Base-by-base conservation (phyloP, 345 rosid species). In the Salix viminalis region DNA sequence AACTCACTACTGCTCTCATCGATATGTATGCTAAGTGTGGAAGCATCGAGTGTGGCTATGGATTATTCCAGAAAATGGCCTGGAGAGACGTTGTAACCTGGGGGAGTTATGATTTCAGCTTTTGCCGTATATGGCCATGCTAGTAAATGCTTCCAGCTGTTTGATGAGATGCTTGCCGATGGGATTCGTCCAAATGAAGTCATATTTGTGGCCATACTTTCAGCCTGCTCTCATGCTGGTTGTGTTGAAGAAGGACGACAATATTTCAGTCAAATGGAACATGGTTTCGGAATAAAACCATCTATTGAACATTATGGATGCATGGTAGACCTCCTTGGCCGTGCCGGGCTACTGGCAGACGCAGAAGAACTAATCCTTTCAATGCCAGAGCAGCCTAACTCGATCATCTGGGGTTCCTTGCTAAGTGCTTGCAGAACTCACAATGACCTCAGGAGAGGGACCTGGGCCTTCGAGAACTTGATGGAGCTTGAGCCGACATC, bases 31-130 rank as follows among this genome's bases (percentile, higher is more conserved):
- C 73, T 0, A 76, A 67, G 71, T 76, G 70, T 42, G 83, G 83
- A 39, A 73, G 76, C 65, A 72, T 76, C 1, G 66, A 65, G 37
- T 64, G 61, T 76, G 70, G 77, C 50, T 71, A 60, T 34, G 66
- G 56, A n/a, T 23, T 76, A 26, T 80, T 80, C 48, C 60, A 9
- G 36, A 46, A 75, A 60, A 67, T 68, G 74, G n/a, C 76, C 4
- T 19, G 13, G 4, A 76, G 73, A 72, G 80, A 80, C 39, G 21
- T 71, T 30, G 75, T 80, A 23, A 65, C 83, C 4, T 71, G 79
- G 83, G 83, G 79, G 76, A 71, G 69, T 75, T 26, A 80, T 76
- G 72, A 76, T 80, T 42, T 75, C 65, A 13, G 79, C 79, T 9
- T 76, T 54, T 67, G 65, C 79, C 7, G 28, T 71, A 10, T 37